Conservation (phyloP, 2,329 filamentous ascomycete species). For the Magnaporthiopsis incrustans region DNA sequence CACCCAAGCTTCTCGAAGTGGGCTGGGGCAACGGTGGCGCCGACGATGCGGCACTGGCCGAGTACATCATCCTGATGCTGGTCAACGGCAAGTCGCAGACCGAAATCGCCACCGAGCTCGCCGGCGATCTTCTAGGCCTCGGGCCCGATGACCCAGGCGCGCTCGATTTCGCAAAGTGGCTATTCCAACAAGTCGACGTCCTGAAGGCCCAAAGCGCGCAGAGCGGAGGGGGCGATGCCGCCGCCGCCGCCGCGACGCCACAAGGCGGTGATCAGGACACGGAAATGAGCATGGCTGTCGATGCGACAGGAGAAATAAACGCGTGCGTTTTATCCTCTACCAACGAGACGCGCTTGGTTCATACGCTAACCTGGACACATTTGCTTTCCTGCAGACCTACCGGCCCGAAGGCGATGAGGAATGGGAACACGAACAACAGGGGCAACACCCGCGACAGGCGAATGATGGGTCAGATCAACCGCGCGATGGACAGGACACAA, state of each 20-base stretch:
- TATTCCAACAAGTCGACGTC: constrained; percentile 77
- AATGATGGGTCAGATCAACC: constrained; percentile 77
- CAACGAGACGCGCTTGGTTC: not conserved
- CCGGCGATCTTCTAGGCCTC: constrained; percentile 76
- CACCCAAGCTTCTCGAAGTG: constrained; percentile 85
- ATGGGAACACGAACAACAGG: constrained; percentile 41
- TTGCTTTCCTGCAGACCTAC: constrained; percentile 58
- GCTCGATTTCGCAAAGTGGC: constrained; percentile 78
- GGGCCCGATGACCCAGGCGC: constrained; percentile 76
- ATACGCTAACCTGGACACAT: not conserved
- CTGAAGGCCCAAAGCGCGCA: constrained; percentile 56
- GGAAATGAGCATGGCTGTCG: constrained; percentile 58
- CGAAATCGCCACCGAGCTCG: constrained; percentile 80
- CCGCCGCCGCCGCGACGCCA: constrained; percentile 18
- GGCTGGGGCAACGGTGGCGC: constrained; percentile 78
- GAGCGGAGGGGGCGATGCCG: constrained; percentile 26
- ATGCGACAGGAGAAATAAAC: constrained; percentile 39
- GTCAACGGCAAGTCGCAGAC: constrained; percentile 90
- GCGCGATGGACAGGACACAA: constrained; percentile 68
- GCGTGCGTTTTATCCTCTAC: constrained; percentile 39
- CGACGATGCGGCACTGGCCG: constrained; percentile 76
- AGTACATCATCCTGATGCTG: constrained; percentile 97
- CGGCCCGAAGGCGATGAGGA: constrained; percentile 91
- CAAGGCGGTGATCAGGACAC: constrained; percentile 49
- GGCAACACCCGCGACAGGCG: constrained; percentile 62